Evolutionary conservation across 768 basidiomycete genomes (phyloP).

Genomic region (Boletus tylopilopsis): DNA sequence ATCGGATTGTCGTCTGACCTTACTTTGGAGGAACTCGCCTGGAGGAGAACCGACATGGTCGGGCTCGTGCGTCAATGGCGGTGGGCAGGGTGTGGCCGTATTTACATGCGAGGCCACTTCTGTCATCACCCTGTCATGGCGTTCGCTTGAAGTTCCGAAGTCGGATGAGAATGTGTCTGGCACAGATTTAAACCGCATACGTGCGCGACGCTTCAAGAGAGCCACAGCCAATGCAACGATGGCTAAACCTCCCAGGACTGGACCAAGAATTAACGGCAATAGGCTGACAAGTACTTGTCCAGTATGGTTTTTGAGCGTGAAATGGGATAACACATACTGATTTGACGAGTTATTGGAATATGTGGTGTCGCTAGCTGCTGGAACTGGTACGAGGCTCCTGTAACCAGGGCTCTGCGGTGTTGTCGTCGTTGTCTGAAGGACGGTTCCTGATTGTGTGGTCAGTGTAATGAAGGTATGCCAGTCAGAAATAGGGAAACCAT

Average conservation of each 20-base stretch:
- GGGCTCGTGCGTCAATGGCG: neutral
- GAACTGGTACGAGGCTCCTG: neutral
- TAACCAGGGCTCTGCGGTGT: neutral
- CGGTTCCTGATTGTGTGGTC: neutral
- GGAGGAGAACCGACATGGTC: neutral
- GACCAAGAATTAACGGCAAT: slow-evolving; percentile 10
- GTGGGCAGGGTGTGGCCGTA: neutral
- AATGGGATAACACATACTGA: slow-evolving; percentile 6
- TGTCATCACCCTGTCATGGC: neutral
- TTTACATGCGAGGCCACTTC: neutral
- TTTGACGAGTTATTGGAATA: neutral
- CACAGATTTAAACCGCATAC: neutral
- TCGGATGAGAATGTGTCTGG: neutral
- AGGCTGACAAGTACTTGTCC: slow-evolving; percentile 6
- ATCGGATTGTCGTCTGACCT: slow-evolving; percentile 8
- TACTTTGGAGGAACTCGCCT: slow-evolving; percentile 11
- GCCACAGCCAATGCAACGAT: slow-evolving; percentile 4
- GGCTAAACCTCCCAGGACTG: slow-evolving; percentile 4
- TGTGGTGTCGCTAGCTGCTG: neutral
- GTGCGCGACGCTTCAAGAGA: slow-evolving; percentile 4
- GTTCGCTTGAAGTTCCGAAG: neutral
- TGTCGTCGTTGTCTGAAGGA: slow-evolving; percentile 7
- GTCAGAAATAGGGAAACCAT: neutral
- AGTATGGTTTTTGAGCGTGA: neutral
- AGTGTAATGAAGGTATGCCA: neutral